These are phyloP conservation scores for Kodamaea restingae DNA, from an alignment of 805 yeast species.

Conservation along the genomic window DNA sequence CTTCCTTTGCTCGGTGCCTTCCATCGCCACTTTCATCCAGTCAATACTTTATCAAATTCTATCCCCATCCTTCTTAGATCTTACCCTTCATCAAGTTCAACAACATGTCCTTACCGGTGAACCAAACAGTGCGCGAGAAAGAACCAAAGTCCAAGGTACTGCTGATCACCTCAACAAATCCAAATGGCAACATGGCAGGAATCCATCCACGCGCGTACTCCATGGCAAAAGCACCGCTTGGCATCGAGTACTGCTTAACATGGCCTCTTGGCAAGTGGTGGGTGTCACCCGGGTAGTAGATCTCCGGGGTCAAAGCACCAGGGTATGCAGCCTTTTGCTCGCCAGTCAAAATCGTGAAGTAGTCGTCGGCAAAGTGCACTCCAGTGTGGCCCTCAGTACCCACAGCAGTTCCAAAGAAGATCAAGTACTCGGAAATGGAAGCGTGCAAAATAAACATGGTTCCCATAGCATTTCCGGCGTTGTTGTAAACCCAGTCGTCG, in stretches of 20 bases:
- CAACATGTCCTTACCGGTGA: conserved; percentile 77
- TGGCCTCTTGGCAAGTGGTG: conserved; percentile 74
- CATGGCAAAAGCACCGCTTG: conserved; percentile 76
- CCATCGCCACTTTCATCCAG: neutral
- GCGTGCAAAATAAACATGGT: conserved; percentile 94
- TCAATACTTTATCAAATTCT: neutral
- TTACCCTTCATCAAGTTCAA: conserved; percentile 67
- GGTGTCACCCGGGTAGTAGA: conserved; percentile 82
- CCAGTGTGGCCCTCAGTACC: conserved; percentile 98
- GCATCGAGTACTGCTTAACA: conserved; percentile 84
- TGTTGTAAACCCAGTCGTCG: conserved; percentile 93
- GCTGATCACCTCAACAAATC: conserved; percentile 72
- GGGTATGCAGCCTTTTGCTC: conserved; percentile 71
- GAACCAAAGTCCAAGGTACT: conserved; percentile 79
- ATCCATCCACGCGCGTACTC: conserved; percentile 99
- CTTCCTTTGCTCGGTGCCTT: neutral
- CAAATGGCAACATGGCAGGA: conserved; percentile 96
- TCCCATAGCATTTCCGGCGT: conserved; percentile 99
- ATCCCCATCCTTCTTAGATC: conserved; percentile 9
- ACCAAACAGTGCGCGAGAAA: conserved; percentile 60
- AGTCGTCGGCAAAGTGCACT: conserved; percentile 95
- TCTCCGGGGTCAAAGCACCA: conserved; percentile 57
- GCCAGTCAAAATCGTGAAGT: conserved; percentile 86
- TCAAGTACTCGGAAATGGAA: conserved; percentile 86
- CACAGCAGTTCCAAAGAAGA: conserved; percentile 86